These are phyloP conservation scores for Solanum gandarillasii DNA, from an alignment of 257 asterid species.

Conservation along the genomic window DNA sequence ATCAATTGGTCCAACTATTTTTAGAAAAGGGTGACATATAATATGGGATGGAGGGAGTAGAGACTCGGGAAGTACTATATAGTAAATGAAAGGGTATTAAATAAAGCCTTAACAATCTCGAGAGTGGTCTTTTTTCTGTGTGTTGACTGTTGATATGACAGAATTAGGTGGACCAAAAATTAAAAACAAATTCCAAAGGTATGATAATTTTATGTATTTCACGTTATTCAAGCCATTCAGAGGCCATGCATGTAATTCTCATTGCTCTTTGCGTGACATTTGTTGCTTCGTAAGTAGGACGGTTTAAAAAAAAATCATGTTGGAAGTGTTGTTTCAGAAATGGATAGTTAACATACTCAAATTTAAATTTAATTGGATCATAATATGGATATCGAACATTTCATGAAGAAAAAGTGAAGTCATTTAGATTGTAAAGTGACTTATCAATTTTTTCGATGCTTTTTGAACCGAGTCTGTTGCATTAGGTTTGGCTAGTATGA, in stretches of 20 bases:
- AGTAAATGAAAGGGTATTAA: conserved; percentile 25
- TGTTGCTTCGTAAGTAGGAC: background rate
- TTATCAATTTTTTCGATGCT: fast-evolving
- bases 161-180: conserved; percentile 23
- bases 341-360: background rate
- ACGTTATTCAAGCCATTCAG: conserved; percentile 5
- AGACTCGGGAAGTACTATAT: background rate
- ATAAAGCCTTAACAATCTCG: conserved; percentile 22
- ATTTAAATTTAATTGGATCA: background rate
- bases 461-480: fast-evolving
- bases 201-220: background rate
- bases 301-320: fast-evolving
- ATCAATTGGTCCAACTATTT: no score
- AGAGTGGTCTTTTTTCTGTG: conserved; percentile 22
- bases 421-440: background rate
- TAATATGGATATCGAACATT: fast-evolving
- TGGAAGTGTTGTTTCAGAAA: fast-evolving
- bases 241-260: conserved; percentile 14
- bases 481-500: fast-evolving
- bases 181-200: background rate
- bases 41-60: no score
- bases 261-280: background rate
- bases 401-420: no score
- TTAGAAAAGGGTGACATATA: no score
- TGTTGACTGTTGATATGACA: background rate